These are phyloP conservation scores for Naganishia randhawae DNA, from an alignment of 768 basidiomycete species.

Conservation along the genomic window DNA sequence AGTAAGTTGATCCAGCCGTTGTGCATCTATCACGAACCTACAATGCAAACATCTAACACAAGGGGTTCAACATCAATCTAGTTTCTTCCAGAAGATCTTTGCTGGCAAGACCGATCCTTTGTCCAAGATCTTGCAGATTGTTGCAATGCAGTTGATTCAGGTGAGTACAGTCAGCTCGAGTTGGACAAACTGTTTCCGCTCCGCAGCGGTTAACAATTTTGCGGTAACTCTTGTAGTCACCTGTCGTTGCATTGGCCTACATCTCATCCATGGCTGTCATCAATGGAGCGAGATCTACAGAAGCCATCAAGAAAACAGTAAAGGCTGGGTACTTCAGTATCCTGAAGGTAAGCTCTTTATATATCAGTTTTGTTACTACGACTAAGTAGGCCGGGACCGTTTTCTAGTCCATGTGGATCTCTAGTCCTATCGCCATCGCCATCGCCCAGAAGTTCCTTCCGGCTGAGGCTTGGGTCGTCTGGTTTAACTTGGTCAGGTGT, in stretches of 20 bases:
- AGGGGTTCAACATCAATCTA: conserved; percentile 31
- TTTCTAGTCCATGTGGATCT: conserved; percentile 69
- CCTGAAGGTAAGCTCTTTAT: conserved; percentile 58
- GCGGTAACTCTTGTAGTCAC: neutral
- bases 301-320: conserved; percentile 65
- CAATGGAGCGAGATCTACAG: conserved; percentile 66
- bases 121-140: conserved; percentile 66
- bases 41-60: neutral
- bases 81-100: conserved; percentile 69
- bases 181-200: neutral
- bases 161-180: conserved; percentile 1
- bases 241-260: conserved; percentile 49
- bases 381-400: neutral
- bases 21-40: neutral
- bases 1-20: neutral
- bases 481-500: conserved; percentile 67
- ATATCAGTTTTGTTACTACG: conserved; percentile 10
- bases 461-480: conserved; percentile 81
- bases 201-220: neutral
- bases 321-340: conserved; percentile 70
- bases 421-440: conserved; percentile 68
- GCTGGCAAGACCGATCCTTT: conserved; percentile 65
- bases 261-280: conserved; percentile 79
- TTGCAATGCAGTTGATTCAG: conserved; percentile 64
- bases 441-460: conserved; percentile 77